phyloP scores from a whole-genome alignment of 139 green algal genomes.

The Micromonas commoda region DNA sequence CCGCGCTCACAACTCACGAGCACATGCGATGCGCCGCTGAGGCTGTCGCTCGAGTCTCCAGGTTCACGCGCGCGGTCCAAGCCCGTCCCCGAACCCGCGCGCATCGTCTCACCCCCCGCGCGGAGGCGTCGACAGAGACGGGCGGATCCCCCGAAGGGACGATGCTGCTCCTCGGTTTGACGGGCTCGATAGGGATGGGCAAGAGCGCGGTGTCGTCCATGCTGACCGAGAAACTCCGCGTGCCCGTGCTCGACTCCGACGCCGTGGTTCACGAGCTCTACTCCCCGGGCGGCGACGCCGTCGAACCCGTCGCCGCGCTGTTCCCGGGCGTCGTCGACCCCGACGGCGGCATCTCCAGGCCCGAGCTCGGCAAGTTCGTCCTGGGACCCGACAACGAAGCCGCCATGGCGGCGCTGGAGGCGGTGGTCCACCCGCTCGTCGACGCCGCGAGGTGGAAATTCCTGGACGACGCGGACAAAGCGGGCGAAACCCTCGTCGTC shows the following conservation, averaged over 20 bases:
- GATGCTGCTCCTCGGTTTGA: conserved; percentile 31
- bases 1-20: no score
- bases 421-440: conserved; percentile 75
- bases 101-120: no score
- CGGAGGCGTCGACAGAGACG: no score
- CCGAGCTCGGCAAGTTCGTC: background rate
- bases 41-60: no score
- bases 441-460: conserved; percentile 11
- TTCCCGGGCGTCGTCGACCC: conserved; percentile 48
- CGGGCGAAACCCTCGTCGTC: conserved; percentile 46
- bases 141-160: no score
- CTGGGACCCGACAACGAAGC: conserved; percentile 21
- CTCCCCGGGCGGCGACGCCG: conserved; percentile 47
- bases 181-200: conserved; percentile 52
- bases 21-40: no score
- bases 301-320: conserved; percentile 38
- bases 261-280: conserved; percentile 59
- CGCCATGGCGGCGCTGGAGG: conserved; percentile 60
- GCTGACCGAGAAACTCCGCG: conserved; percentile 37
- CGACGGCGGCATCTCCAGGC: conserved; percentile 15
- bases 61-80: no score
- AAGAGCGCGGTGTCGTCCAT: conserved; percentile 58
- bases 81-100: no score
- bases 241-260: conserved; percentile 43
- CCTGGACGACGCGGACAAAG: conserved; percentile 21